Evolutionary conservation across 2,329 filamentous ascomycete species (phyloP).

Genomic region (Hortaea sp.): DNA sequence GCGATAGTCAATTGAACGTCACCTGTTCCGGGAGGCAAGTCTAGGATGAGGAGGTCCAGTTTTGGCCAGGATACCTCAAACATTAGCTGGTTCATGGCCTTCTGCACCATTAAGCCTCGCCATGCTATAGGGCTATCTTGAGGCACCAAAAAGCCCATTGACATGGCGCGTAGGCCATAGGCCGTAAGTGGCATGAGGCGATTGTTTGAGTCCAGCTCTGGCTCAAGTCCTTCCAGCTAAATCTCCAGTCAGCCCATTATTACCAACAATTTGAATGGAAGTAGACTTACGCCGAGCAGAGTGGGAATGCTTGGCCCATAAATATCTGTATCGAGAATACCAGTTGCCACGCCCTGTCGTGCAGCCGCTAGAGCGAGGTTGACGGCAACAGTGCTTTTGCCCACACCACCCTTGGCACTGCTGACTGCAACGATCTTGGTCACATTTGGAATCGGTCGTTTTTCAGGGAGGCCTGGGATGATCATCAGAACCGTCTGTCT

Average conservation of each 20-base stretch:
- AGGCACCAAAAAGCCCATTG: conserved; percentile 86
- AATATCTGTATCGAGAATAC: conserved; percentile 91
- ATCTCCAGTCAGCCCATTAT: background rate
- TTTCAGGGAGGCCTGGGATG: conserved; percentile 55
- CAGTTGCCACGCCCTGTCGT: conserved; percentile 66
- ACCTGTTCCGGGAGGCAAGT: conserved; percentile 87
- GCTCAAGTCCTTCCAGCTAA: conserved; percentile 24
- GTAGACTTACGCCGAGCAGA: conserved; percentile 60
- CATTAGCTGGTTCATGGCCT: conserved; percentile 87
- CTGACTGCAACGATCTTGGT: conserved; percentile 92
- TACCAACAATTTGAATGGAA: too few species aligned
- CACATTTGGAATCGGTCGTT: conserved; percentile 72
- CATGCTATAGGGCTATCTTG: conserved; percentile 80
- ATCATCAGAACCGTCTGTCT: background rate
- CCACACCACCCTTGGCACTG: conserved; percentile 95
- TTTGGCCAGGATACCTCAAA: conserved; percentile 92
- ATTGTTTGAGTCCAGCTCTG: conserved; percentile 41
- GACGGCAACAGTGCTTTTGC: conserved; percentile 90
- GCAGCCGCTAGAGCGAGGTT: conserved; percentile 86
- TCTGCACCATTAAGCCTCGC: conserved; percentile 96
- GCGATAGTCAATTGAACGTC: conserved; percentile 96
- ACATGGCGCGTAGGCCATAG: conserved; percentile 97
- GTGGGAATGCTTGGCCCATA: conserved; percentile 94
- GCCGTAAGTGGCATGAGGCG: conserved; percentile 80
- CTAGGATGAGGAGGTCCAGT: conserved; percentile 78